Percentiles rank a stretch among this genome's conserved stretches.
Conservation (phyloP, 2,329 filamentous ascomycete species). For the Samsoniella hepiali region DNA sequence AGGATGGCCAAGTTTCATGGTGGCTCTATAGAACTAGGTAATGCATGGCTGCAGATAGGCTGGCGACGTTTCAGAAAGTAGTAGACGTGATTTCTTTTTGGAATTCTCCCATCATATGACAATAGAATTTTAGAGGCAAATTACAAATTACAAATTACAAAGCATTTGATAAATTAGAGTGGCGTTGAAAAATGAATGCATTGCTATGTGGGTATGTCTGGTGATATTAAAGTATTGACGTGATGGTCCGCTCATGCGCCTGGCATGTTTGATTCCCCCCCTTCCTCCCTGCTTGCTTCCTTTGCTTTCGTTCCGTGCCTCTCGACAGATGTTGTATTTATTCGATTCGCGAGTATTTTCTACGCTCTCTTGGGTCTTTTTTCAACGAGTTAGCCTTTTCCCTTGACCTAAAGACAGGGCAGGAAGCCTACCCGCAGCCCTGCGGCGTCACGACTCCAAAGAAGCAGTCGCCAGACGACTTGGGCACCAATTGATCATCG, state of each 20-base stretch:
- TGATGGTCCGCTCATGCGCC: not conserved
- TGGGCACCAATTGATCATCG: slow-evolving; percentile 49
- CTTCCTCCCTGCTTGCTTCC: no score
- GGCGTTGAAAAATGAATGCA: not conserved
- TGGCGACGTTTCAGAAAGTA: slow-evolving; percentile 2
- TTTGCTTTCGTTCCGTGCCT: not conserved
- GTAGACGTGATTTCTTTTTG: not conserved
- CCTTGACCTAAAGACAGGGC: not conserved
- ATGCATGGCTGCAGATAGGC: not conserved
- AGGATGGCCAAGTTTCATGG: not conserved
- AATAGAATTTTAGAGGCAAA: no score
- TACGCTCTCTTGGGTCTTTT: slow-evolving; percentile 10
- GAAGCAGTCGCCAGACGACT: slow-evolving; percentile 48
- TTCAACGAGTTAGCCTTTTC: slow-evolving; percentile 27
- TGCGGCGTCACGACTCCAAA: slow-evolving; percentile 54
- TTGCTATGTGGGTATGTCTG: slow-evolving; percentile 3
- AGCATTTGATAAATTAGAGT: no score
- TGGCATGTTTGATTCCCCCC: not conserved
- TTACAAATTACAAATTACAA: not conserved
- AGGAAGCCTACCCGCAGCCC: slow-evolving; percentile 52
- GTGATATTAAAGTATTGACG: slow-evolving; percentile 1
- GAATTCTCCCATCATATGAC: no score
- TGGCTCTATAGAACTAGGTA: not conserved
- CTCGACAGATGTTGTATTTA: no score
- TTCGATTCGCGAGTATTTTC: not conserved